A percentile compares a stretch with the other conserved stretches of the same genome.
These are phyloP conservation scores for Jaapia argillacea DNA, from an alignment of 768 basidiomycete genomes.

Conservation along the genomic window DNA sequence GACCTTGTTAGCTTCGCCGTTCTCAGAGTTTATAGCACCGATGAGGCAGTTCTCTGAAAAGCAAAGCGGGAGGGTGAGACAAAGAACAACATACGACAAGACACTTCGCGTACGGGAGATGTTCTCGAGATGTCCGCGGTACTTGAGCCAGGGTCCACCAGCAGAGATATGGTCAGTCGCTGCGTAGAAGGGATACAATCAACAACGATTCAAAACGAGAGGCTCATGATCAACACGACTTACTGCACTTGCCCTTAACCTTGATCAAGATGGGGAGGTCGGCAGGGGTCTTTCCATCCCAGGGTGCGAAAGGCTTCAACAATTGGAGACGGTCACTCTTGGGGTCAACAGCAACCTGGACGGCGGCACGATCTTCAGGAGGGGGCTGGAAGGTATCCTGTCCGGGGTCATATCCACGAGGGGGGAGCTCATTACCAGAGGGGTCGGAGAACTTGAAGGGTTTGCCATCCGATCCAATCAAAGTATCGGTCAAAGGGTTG, in stretches of 20 bases:
- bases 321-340: constrained; percentile 87
- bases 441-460: constrained; percentile 96
- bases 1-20: constrained; percentile 92
- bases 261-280: constrained; percentile 95
- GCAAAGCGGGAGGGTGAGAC: constrained; percentile 4
- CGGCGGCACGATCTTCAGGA: constrained; percentile 72
- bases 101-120: constrained; percentile 89
- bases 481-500: constrained; percentile 90
- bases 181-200: constrained; percentile 14
- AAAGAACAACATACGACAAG: not conserved
- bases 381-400: constrained; percentile 96
- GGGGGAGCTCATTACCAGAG: constrained; percentile 85
- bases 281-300: constrained; percentile 87
- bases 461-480: constrained; percentile 88
- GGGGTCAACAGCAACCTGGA: constrained; percentile 81
- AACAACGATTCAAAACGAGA: not conserved
- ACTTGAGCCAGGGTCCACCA: constrained; percentile 99
- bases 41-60: constrained; percentile 98
- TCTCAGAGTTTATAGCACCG: constrained; percentile 93
- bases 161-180: constrained; percentile 94
- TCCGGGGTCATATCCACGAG: constrained; percentile 92
- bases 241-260: constrained; percentile 98
- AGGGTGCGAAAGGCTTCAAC: constrained; percentile 79
- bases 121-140: constrained; percentile 97
- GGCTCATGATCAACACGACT: constrained; percentile 20